These are phyloP conservation scores for Colletotrichum cereale DNA, from an alignment of 2,329 filamentous ascomycete species.

Conservation along the genomic window DNA sequence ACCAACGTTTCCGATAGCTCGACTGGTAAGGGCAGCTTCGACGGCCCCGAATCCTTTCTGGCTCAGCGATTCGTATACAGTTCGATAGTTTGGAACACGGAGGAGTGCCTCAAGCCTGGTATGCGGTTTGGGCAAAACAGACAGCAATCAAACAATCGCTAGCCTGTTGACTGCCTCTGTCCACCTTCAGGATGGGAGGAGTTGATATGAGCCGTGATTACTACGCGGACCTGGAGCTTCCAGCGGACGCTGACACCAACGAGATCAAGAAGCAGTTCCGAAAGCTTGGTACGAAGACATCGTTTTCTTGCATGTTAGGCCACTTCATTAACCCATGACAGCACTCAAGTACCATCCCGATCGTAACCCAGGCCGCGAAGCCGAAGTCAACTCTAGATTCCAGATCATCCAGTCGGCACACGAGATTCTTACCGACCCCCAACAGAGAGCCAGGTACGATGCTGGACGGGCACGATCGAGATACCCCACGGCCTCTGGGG, in stretches of 20 bases:
- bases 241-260: constrained; percentile 73
- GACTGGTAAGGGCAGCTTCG: neutral
- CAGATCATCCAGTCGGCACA: constrained; percentile 89
- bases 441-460: constrained; percentile 66
- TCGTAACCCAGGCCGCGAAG: constrained; percentile 85
- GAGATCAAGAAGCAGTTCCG: constrained; percentile 90
- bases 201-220: constrained; percentile 79
- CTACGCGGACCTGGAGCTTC: constrained; percentile 85
- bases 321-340: constrained; percentile 52
- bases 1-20: neutral
- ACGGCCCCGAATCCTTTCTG: neutral
- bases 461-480: constrained; percentile 55
- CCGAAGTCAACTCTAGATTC: constrained; percentile 84
- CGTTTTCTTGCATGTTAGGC: constrained; percentile 22
- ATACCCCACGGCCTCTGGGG: constrained; percentile 64
- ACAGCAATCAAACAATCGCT: neutral
- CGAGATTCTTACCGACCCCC: constrained; percentile 73
- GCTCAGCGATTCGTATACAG: neutral
- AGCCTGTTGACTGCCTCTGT: constrained; percentile 10
- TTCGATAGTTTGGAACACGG: neutral
- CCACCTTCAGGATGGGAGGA: constrained; percentile 71
- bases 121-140: constrained; percentile 16
- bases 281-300: constrained; percentile 72
- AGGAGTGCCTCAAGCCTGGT: constrained; percentile 9
- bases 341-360: constrained; percentile 91